phyloP scores from a whole-genome alignment of 1,284 basidiomycete species.

The Phenoliferia sp. region DNA sequence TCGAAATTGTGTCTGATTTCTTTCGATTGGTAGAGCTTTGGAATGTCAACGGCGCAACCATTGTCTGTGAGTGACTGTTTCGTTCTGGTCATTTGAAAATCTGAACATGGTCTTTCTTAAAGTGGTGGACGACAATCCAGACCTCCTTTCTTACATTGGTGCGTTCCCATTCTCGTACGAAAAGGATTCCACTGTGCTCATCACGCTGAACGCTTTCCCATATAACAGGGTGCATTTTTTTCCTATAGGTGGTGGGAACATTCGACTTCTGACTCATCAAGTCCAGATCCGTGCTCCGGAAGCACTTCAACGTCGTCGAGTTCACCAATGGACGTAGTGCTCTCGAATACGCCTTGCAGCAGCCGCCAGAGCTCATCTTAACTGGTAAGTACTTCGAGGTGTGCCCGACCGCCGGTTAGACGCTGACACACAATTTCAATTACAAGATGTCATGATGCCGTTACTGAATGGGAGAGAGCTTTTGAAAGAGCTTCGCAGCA shows the following conservation, averaged over 20 bases:
- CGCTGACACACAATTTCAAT: too few species aligned
- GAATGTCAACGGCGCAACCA: background rate
- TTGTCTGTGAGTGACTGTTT: background rate
- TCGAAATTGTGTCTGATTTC: background rate
- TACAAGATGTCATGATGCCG: conserved; percentile 38
- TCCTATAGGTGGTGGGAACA: too few species aligned
- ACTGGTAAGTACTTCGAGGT: conserved; percentile 1
- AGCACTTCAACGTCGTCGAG: conserved; percentile 19
- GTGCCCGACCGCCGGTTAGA: background rate
- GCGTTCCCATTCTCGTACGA: background rate
- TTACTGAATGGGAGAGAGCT: conserved; percentile 8
- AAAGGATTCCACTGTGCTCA: too few species aligned
- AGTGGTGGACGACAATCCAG: background rate
- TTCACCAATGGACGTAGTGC: conserved; percentile 32
- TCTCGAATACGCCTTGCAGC: conserved; percentile 26
- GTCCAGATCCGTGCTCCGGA: background rate
- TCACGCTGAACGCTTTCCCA: too few species aligned
- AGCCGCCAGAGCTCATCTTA: conserved; percentile 32
- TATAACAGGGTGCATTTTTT: too few species aligned
- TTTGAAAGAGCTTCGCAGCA: background rate
- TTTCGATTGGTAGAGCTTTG: background rate
- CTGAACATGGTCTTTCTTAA: background rate
- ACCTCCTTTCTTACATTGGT: background rate
- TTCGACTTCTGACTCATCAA: background rate
- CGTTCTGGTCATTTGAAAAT: background rate